phyloP scores from a whole-genome alignment of 139 green algal species.

The Closterium sp. region DNA sequence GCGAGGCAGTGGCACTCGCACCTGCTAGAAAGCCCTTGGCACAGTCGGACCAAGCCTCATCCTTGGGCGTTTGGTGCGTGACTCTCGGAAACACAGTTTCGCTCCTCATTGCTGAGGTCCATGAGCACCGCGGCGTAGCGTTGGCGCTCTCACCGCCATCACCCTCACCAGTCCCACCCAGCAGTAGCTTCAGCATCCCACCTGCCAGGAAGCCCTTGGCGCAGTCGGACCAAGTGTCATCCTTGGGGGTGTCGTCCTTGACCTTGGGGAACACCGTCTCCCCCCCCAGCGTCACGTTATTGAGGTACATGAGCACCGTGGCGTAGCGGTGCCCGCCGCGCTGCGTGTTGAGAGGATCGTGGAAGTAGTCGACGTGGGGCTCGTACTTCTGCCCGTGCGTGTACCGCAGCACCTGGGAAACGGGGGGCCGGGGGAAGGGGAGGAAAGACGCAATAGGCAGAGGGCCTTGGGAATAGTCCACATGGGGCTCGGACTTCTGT shows the following conservation, averaged over 20 bases:
- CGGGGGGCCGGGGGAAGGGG: neutral
- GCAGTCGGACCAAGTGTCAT: conserved; percentile 19
- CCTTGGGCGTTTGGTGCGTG: neutral
- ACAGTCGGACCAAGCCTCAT: conserved; percentile 11
- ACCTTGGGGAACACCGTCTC: conserved; percentile 54
- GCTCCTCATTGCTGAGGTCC: conserved; percentile 59
- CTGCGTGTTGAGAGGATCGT: conserved; percentile 65
- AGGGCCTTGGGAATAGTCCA: conserved; percentile 8
- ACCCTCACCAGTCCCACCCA: too few relatives aligned
- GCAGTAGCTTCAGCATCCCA: too few relatives aligned
- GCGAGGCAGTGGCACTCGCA: too few relatives aligned
- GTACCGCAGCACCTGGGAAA: conserved; percentile 77
- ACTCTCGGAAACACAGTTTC: conserved; percentile 52
- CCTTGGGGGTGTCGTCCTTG: conserved; percentile 1
- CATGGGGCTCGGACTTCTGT: too few relatives aligned
- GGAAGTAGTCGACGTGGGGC: conserved; percentile 67
- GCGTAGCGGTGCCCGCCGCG: conserved; percentile 74
- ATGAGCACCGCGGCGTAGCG: neutral
- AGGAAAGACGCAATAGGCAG: too few relatives aligned
- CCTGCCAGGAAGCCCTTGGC: neutral
- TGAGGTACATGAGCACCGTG: conserved; percentile 81
- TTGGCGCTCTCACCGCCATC: too few relatives aligned
- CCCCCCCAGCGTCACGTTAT: conserved; percentile 51
- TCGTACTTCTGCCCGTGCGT: conserved; percentile 63
- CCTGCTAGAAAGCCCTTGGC: neutral